phyloP scores from a whole-genome alignment of 257 asterid genomes.

The Orobanche coerulescens region DNA sequence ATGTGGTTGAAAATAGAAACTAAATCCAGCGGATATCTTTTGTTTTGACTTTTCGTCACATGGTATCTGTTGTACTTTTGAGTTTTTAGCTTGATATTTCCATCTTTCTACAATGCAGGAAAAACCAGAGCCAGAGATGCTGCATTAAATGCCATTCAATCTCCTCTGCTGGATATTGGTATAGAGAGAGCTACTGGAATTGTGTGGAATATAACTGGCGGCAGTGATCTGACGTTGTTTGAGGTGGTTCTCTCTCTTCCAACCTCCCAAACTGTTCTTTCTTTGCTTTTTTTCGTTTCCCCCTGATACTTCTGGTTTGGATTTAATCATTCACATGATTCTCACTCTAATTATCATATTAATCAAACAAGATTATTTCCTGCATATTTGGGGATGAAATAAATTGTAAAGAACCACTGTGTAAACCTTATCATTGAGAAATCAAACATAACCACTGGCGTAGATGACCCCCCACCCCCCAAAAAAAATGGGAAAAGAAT shows the following conservation, averaged over 20 bases:
- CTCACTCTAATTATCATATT: not conserved
- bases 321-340: conserved; percentile 8
- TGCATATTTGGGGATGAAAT: not conserved
- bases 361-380: not conserved
- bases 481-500: too few species aligned
- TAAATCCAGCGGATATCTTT: not conserved
- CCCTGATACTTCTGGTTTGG: not conserved
- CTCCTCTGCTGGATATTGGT: conserved; percentile 90
- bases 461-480: too few species aligned
- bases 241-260: conserved; percentile 57
- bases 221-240: conserved; percentile 84
- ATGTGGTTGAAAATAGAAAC: not conserved
- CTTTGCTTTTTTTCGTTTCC: too few species aligned
- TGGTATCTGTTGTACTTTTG: not conserved
- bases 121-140: conserved; percentile 98
- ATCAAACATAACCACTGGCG: not conserved
- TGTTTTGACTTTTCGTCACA: conserved; percentile 6
- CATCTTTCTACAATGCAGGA: conserved; percentile 39
- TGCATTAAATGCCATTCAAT: conserved; percentile 91
- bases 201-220: conserved; percentile 99
- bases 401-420: not conserved
- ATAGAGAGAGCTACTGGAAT: conserved; percentile 99
- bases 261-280: too few species aligned
- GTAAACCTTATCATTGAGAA: not conserved
- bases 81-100: conserved; percentile 18